Conservation (phyloP, 2,329 filamentous ascomycete genomes). For the Fusarium paranaense region DNA sequence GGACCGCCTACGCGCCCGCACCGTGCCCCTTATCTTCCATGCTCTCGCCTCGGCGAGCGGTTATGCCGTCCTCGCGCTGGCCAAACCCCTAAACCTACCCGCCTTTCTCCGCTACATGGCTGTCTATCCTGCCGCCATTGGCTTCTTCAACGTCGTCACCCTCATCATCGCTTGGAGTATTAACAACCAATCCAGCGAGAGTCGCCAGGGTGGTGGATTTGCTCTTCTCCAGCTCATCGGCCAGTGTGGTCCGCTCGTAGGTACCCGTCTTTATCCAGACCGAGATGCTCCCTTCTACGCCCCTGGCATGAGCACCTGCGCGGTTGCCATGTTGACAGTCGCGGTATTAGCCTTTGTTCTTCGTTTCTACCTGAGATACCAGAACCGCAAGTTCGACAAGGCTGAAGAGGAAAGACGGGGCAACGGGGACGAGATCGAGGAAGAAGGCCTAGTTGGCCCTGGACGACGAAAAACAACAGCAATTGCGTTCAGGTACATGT, state of each 20-base stretch:
- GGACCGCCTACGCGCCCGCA: conserved; percentile 73
- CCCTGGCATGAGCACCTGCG: conserved; percentile 71
- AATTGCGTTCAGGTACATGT: conserved; percentile 59
- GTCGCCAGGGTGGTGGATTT: conserved; percentile 79
- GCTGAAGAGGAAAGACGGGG: conserved; percentile 44
- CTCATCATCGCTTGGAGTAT: conserved; percentile 89
- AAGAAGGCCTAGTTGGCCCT: conserved; percentile 54
- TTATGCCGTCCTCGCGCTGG: conserved; percentile 70
- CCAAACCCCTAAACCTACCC: conserved; percentile 58
- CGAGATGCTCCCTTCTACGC: conserved; percentile 71
- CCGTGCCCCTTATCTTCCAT: conserved; percentile 74
- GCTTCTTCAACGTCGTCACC: conserved; percentile 87
- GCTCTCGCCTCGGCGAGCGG: conserved; percentile 74
- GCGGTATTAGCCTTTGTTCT: conserved; percentile 66
- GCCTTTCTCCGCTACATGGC: conserved; percentile 74
- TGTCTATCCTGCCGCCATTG: conserved; percentile 81
- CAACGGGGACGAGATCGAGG: conserved; percentile 48
- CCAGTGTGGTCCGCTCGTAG: conserved; percentile 81
- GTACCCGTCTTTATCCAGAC: conserved; percentile 73
- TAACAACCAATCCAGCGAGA: conserved; percentile 81
- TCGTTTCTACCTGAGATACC: conserved; percentile 62
- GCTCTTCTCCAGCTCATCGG: conserved; percentile 85
- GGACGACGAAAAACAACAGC: conserved; percentile 35
- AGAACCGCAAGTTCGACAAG: conserved; percentile 61
- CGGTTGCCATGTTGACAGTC: conserved; percentile 71